A percentile compares a stretch with the other conserved stretches of the same genome.
These are phyloP conservation scores for Cladorrhinum samala DNA, from an alignment of 495 filamentous ascomycete genomes.

Conservation along the genomic window DNA sequence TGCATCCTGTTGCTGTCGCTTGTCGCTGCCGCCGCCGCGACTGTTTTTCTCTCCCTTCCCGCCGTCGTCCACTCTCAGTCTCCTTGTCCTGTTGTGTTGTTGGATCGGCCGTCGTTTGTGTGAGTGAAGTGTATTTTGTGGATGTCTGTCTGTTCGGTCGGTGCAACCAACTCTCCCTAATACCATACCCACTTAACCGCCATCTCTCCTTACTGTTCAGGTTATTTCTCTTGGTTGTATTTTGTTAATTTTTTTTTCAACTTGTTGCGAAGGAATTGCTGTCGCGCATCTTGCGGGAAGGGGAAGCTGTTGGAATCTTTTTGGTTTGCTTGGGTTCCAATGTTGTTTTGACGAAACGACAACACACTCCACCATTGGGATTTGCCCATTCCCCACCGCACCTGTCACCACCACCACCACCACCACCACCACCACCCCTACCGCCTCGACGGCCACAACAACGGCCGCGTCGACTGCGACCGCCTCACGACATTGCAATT, in stretches of 20 bases:
- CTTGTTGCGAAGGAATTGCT: neutral
- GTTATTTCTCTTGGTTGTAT: neutral
- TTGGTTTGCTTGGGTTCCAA: too few species aligned
- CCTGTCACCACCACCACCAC: neutral
- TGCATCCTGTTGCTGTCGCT: neutral
- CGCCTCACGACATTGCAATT: neutral
- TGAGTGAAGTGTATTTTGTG: neutral
- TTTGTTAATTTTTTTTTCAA: neutral
- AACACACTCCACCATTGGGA: neutral
- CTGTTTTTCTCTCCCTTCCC: constrained; percentile 4
- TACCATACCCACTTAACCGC: neutral
- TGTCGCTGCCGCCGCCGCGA: neutral
- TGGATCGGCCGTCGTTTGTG: neutral
- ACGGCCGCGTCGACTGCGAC: constrained; percentile 9
- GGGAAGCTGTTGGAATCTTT: neutral
- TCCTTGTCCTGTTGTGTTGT: neutral
- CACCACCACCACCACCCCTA: neutral
- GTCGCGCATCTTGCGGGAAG: constrained; percentile 6
- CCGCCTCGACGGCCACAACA: neutral
- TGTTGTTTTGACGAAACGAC: neutral
- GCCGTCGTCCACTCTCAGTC: constrained; percentile 1
- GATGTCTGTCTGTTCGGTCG: neutral
- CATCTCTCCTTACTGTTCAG: neutral
- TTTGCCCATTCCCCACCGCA: neutral
- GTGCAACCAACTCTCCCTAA: neutral